Evolutionary conservation across 2,329 filamentous ascomycete genomes (phyloP).

Genomic region (Fusarium abutilonis): DNA sequence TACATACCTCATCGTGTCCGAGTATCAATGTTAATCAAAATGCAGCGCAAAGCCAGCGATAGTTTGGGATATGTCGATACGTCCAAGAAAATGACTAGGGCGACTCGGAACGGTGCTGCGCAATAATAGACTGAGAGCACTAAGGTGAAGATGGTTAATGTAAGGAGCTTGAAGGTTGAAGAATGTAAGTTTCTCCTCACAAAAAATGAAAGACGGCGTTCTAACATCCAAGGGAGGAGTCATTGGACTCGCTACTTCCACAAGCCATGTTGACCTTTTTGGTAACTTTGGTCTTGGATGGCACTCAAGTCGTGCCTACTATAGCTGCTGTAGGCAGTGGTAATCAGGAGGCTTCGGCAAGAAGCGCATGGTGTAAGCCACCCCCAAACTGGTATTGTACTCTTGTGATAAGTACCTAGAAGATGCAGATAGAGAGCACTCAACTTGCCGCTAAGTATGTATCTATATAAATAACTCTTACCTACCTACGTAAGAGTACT

Average conservation of each 20-base stretch:
- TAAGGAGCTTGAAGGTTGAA: constrained; percentile 1
- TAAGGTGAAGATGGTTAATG: constrained; percentile 4
- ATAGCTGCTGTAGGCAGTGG: neutral
- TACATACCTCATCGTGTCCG: constrained; percentile 33
- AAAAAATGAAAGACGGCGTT: neutral
- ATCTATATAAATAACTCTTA: too few species aligned
- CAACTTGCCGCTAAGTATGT: too few species aligned
- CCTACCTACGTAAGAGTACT: too few species aligned
- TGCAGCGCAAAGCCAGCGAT: neutral
- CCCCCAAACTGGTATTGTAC: too few species aligned
- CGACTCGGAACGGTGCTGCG: neutral
- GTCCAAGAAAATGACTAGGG: neutral
- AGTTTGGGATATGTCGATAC: neutral
- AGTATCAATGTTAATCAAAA: neutral
- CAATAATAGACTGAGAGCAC: constrained; percentile 1
- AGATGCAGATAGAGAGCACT: too few species aligned
- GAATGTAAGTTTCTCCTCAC: constrained; percentile 6
- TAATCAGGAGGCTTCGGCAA: neutral
- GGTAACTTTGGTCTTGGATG: constrained; percentile 3
- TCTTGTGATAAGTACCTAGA: too few species aligned
- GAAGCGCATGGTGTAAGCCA: neutral
- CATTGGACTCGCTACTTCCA: constrained; percentile 1
- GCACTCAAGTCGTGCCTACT: neutral
- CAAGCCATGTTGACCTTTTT: neutral
- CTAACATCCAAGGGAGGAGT: neutral